Evolutionary conservation across 257 asterid genomes (phyloP), one percentile per base, ranked within the genome.

Genomic region (Solanum tarijense): DNA sequence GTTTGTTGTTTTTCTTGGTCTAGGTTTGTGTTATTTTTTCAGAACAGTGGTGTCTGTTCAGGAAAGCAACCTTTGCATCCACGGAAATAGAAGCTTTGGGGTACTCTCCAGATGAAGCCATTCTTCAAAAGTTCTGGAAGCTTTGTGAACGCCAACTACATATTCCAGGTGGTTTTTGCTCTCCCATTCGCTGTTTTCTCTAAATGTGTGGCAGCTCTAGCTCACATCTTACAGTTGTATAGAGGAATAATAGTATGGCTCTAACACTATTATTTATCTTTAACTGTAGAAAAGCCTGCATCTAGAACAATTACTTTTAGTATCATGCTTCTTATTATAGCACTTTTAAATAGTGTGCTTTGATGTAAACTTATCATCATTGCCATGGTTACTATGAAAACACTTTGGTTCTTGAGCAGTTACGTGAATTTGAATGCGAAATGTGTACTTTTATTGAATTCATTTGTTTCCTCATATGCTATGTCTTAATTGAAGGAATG

Each of bases 11-110:
- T 55, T 86, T 89, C 87, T 79, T 81, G 66, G 85, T 74, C 83
- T 87, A 97, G 99, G 98, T 96, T 87, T 94, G 98, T 88, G 92
- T 91, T 46, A 91, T 94, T 87, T 92, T 95, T 88, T 93, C 98
- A 35, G 99, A 97, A 90, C 89, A 88, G 66, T 97, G 99, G 99
- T 93, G 94, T 93, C 90, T 97, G 90, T 97, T 97, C 91, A 95
- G 90, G 88, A 94, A 90, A 93, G 41, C 90, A 69, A 94, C 89
- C 88, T 97, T 91, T 92, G 93, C 91, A 55, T 90, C 90, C 75
- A 93, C 98, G 46, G 92, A 94, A 88, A 90, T 97, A 93, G 98
- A 94, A 88, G 87, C 90, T 39, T 91, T 97, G 71, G 99, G 98
- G 88, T 93, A 91, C 89, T 83, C 89, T 85, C 98, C 99, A 29